A percentile compares a stretch with the other conserved stretches of the same genome.
phyloP scores from a whole-genome alignment of 1,284 basidiomycete species.

The Melampsora americana region DNA sequence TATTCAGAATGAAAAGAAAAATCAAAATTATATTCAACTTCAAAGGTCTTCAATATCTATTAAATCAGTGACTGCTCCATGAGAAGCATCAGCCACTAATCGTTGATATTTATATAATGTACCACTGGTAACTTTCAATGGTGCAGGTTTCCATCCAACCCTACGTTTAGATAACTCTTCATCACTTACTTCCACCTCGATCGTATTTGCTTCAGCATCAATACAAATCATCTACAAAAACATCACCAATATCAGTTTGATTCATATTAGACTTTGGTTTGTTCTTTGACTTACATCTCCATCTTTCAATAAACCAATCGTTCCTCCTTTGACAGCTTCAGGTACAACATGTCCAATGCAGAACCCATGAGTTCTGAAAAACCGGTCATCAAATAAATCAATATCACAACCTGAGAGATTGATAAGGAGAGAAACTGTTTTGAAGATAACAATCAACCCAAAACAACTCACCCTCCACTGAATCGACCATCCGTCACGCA shows the following conservation, averaged over 20 bases:
- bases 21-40: too few species aligned
- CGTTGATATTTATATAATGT: constrained; percentile 37
- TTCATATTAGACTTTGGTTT: too few species aligned
- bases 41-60: constrained; percentile 36
- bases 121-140: constrained; percentile 6
- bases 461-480: constrained; percentile 71
- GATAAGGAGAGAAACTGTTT: neutral
- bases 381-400: neutral
- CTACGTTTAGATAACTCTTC: constrained; percentile 28
- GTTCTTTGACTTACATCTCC: constrained; percentile 64
- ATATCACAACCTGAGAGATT: too few species aligned
- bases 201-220: constrained; percentile 42
- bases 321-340: constrained; percentile 82
- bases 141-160: constrained; percentile 33
- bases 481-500: constrained; percentile 95
- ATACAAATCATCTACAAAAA: constrained; percentile 35
- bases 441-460: neutral
- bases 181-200: constrained; percentile 31
- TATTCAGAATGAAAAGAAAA: too few species aligned
- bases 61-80: constrained; percentile 40
- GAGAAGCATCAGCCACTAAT: constrained; percentile 40
- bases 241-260: too few species aligned
- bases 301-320: constrained; percentile 81
- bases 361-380: constrained; percentile 59
- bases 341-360: constrained; percentile 90